Conservation (phyloP, 768 basidiomycete species). For the Butyriboletus loyo region DNA sequence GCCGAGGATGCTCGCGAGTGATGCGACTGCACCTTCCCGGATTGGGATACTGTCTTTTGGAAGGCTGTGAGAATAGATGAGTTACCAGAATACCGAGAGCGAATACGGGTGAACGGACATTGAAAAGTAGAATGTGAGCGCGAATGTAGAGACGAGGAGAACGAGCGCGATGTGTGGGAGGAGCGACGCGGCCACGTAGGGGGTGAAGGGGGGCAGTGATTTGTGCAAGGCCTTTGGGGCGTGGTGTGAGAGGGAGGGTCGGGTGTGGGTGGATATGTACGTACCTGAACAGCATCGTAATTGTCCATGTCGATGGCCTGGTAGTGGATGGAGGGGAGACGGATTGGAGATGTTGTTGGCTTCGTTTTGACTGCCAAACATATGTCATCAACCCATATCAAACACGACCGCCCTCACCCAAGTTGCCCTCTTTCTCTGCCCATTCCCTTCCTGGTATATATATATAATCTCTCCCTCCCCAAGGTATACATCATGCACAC, state of each 20-base stretch:
- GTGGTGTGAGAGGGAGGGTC: constrained; percentile 2
- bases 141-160: constrained; percentile 73
- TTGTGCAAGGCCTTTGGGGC: constrained; percentile 55
- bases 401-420: constrained; percentile 23
- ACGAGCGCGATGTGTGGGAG: constrained; percentile 75
- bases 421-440: constrained; percentile 26
- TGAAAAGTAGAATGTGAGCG: constrained; percentile 87
- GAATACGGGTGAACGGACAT: constrained; percentile 49
- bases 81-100: background rate
- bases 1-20: constrained; percentile 71
- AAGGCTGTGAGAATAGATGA: constrained; percentile 48
- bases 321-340: background rate
- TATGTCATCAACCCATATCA: constrained; percentile 56
- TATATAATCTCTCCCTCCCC: constrained; percentile 3
- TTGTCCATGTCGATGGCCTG: constrained; percentile 42
- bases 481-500: constrained; percentile 7
- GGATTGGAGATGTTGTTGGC: background rate
- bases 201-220: constrained; percentile 66
- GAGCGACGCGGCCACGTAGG: constrained; percentile 60
- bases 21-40: constrained; percentile 68
- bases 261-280: constrained; percentile 5
- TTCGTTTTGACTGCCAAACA: constrained; percentile 54
- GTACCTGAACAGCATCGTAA: constrained; percentile 56
- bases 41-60: constrained; percentile 66
- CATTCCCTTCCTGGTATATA: constrained; percentile 10